Evolutionary conservation across 2,329 filamentous ascomycete species (phyloP), one percentile per base, ranked within the genome.

Genomic region (Malbranchea cinnamomea): DNA sequence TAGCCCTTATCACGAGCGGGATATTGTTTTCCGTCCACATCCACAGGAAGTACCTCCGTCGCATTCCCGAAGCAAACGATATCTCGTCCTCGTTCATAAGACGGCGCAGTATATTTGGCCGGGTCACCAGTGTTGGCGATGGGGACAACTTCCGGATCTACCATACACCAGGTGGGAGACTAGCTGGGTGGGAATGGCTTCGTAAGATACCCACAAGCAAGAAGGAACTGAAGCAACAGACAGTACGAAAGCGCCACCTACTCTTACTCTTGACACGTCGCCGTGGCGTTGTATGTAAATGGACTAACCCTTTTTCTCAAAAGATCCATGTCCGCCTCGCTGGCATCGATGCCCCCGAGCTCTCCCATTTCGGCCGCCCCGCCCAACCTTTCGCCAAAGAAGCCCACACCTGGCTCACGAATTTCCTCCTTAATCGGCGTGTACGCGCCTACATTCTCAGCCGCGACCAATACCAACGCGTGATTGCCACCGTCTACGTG

Each of bases 91-190:
- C 64, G 7, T 78, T 76, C 48, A 87, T 87, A 49, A 72, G 80
- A 26, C 74, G 64, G 37, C 68, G 80, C 43, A 85, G 72, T 42
- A 49, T 98, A 23, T 78, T 87, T 43, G 89, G 89, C 9, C 70
- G 69, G 37, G 89, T 95, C 23, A 94, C 87, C 8, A 84, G 80
- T 43, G 89, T 98, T 14, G 89, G 91, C 23, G 89, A 98, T 64
- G 91, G 84, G 3, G 89, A 98, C 55, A 87, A 87, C 50, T 94
- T 98, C 53, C 78, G 89, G 43, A 54, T 98, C 27, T 98, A 78
- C 52, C 89, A 98, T 53, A 95, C 84, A 0, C 89, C 89, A 0
- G 87, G 87, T n/a, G 89, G 89, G 7, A 68, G 74, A 41, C 54
- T 85, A 30, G 68, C 78, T 7, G 89, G 89, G 31, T 98, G 89